These are phyloP conservation scores for Zoysia pacifica DNA, from an alignment of 176 grass and related monocot species.

Conservation along the genomic window DNA sequence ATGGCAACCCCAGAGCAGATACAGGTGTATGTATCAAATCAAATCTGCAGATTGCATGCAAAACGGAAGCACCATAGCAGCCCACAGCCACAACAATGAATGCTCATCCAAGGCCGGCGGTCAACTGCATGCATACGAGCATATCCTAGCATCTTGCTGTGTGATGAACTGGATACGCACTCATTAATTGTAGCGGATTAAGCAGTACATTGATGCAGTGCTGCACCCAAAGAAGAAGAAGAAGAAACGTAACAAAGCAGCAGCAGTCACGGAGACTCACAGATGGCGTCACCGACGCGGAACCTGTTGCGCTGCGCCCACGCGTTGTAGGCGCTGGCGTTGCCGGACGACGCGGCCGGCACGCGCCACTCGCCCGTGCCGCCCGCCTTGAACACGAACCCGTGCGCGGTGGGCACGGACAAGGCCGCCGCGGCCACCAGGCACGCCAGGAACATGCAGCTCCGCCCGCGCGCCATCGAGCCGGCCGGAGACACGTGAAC, in stretches of 20 bases:
- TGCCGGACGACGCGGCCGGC: conserved; percentile 27
- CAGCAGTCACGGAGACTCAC: conserved; percentile 25
- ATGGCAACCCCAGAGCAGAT: background rate
- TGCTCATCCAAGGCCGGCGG: background rate
- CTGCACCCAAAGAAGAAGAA: background rate
- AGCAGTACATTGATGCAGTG: background rate
- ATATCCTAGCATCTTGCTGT: background rate
- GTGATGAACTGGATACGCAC: background rate
- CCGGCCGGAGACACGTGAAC: background rate
- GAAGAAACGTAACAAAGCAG: background rate
- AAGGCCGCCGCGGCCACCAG: conserved; percentile 42
- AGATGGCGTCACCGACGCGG: conserved; percentile 66
- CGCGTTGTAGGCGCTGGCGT: conserved; percentile 53
- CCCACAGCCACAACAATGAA: background rate
- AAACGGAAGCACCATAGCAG: background rate
- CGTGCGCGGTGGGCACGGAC: conserved; percentile 45
- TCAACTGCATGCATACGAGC: background rate
- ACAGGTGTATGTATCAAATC: background rate
- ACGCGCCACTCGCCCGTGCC: conserved; percentile 64
- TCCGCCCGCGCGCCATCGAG: conserved; percentile 30
- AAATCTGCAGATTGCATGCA: background rate
- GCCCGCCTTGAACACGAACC: conserved; percentile 73
- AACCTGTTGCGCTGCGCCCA: conserved; percentile 85
- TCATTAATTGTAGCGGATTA: background rate
- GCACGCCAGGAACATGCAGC: conserved; percentile 39